These are phyloP conservation scores for Solanum medicagineum DNA, from an alignment of 257 asterid genomes.

Conservation along the genomic window DNA sequence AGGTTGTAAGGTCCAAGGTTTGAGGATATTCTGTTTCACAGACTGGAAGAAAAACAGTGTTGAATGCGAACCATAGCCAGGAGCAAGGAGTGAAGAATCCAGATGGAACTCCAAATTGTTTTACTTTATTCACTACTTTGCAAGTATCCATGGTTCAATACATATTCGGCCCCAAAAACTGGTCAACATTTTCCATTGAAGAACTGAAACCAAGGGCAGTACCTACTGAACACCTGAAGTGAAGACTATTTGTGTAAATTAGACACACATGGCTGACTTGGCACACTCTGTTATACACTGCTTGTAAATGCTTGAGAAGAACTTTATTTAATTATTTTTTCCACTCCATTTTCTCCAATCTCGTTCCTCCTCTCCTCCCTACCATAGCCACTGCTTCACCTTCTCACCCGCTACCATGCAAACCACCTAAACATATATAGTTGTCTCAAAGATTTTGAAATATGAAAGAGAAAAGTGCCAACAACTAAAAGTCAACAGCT, in stretches of 20 bases:
- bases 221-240: neutral
- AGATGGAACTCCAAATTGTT: neutral
- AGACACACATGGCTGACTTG: neutral
- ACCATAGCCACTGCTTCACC: neutral
- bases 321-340: neutral
- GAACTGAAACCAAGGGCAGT: neutral
- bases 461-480: neutral
- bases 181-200: neutral
- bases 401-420: neutral
- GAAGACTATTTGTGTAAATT: neutral
- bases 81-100: neutral
- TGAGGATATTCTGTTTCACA: neutral
- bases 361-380: neutral
- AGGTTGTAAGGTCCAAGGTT: neutral
- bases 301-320: neutral
- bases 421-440: neutral
- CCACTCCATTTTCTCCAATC: neutral
- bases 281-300: neutral
- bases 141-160: neutral
- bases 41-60: neutral
- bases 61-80: neutral
- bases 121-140: neutral
- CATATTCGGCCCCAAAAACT: neutral
- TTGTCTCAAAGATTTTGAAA: neutral
- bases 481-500: neutral